Percentiles rank a stretch among this genome's conserved stretches.
Conservation (phyloP, 2,329 filamentous ascomycete genomes). For the Aspergillus sp. region DNA sequence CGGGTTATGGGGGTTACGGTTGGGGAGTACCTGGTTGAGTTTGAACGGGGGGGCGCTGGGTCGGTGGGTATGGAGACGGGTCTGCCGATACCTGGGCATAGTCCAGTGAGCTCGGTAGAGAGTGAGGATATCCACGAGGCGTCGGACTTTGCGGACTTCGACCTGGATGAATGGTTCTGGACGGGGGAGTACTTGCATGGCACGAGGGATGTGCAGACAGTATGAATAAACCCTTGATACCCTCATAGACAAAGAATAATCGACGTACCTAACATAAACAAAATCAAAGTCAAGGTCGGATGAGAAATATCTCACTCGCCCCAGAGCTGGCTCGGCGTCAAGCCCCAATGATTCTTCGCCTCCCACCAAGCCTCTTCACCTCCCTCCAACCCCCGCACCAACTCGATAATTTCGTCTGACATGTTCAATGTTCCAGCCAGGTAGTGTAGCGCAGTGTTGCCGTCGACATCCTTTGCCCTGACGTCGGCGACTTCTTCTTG, state of each 20-base stretch:
- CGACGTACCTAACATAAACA: too few relatives aligned
- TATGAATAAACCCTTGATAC: too few relatives aligned
- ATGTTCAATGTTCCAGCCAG: slow-evolving; percentile 18
- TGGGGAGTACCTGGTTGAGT: slow-evolving; percentile 36
- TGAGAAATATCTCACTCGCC: not conserved
- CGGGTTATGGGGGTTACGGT: slow-evolving; percentile 57
- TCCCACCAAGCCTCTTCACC: slow-evolving; percentile 8
- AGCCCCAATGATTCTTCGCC: not conserved
- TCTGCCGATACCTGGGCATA: not conserved
- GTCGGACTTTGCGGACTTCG: not conserved
- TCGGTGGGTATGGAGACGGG: not conserved
- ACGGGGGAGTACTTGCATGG: not conserved
- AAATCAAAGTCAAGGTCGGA: too few relatives aligned
- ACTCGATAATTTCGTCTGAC: not conserved
- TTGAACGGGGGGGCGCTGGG: not conserved
- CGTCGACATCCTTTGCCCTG: slow-evolving; percentile 18
- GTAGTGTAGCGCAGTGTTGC: slow-evolving; percentile 24
- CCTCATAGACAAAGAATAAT: too few relatives aligned
- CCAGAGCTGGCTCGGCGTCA: slow-evolving; percentile 11
- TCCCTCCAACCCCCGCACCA: slow-evolving; percentile 9
- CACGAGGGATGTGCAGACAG: too few relatives aligned
- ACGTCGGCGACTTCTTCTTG: slow-evolving; percentile 9
- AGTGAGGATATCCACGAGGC: not conserved
- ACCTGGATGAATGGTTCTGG: slow-evolving; percentile 1
- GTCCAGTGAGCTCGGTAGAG: not conserved